Percentiles rank a stretch among this genome's conserved stretches.
Conservation (phyloP, 108 stramenopile genomes). For the Cyclotella atomus region DNA sequence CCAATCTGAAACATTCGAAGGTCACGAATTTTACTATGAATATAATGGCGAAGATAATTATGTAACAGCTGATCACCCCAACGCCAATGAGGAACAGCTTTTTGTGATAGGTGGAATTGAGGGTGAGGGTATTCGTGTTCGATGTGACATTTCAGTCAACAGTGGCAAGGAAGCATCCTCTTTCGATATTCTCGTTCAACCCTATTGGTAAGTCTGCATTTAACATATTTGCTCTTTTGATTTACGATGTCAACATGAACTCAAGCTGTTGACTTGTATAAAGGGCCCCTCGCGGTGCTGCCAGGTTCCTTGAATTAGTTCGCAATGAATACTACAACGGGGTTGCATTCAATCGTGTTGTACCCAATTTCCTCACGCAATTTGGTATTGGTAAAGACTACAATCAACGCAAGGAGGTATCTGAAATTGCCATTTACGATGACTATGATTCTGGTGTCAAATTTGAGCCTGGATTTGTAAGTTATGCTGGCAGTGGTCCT, state of each 20-base stretch:
- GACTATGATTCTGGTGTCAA: conserved; percentile 11
- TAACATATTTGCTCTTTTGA: too few relatives aligned
- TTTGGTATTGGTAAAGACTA: conserved; percentile 57
- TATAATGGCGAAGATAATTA: conserved; percentile 18
- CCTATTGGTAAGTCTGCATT: too few relatives aligned
- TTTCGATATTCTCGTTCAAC: conserved; percentile 43
- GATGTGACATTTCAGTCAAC: conserved; percentile 31
- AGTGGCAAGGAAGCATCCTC: background rate
- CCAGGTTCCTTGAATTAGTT: conserved; percentile 43
- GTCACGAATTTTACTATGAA: conserved; percentile 28
- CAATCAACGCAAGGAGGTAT: background rate
- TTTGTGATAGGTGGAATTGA: conserved; percentile 9
- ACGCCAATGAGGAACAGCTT: conserved; percentile 26
- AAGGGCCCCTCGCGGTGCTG: conserved; percentile 47
- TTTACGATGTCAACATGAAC: too few relatives aligned
- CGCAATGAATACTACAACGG: conserved; percentile 67
- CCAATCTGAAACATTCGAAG: background rate
- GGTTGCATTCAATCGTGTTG: conserved; percentile 71
- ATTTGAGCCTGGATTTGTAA: conserved; percentile 43
- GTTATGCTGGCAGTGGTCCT: conserved; percentile 65
- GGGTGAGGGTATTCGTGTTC: conserved; percentile 24
- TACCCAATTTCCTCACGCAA: conserved; percentile 70
- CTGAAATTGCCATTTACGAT: conserved; percentile 39
- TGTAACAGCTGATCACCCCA: conserved; percentile 13
- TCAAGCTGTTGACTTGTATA: too few relatives aligned